phyloP scores from a whole-genome alignment of 176 grass and related monocot genomes.

The Avena sativa region DNA sequence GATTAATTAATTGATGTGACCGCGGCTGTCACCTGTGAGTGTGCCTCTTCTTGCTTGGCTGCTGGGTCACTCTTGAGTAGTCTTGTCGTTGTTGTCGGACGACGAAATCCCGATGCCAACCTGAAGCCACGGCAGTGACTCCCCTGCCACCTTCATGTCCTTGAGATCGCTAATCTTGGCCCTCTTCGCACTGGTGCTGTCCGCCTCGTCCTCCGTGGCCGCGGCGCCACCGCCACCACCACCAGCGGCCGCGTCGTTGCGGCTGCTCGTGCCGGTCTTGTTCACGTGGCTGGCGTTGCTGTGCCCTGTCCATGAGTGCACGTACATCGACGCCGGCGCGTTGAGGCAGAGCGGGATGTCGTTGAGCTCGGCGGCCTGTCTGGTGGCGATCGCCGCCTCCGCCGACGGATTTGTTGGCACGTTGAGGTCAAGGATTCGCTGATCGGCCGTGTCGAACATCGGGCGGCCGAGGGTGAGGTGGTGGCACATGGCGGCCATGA shows the following conservation, averaged over 20 bases:
- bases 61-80: background rate
- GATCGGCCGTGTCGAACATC: constrained; percentile 36
- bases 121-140: constrained; percentile 69
- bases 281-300: constrained; percentile 46
- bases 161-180: constrained; percentile 68
- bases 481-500: constrained; percentile 43
- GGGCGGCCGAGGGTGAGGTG: constrained; percentile 52
- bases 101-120: constrained; percentile 72
- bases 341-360: constrained; percentile 48
- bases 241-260: constrained; percentile 28
- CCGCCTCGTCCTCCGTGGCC: constrained; percentile 71
- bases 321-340: constrained; percentile 53
- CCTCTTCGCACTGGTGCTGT: constrained; percentile 58
- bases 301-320: constrained; percentile 44
- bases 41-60: background rate
- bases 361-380: constrained; percentile 22
- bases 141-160: constrained; percentile 72
- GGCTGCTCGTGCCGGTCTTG: constrained; percentile 43
- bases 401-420: constrained; percentile 47
- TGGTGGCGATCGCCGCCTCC: background rate
- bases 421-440: constrained; percentile 58
- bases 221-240: constrained; percentile 5
- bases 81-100: constrained; percentile 35
- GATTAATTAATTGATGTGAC: constrained; percentile 6
- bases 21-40: background rate